Evolutionary conservation across 768 basidiomycete species (phyloP), one percentile per base, ranked within the genome.

Genomic region (Mycena latifolia): DNA sequence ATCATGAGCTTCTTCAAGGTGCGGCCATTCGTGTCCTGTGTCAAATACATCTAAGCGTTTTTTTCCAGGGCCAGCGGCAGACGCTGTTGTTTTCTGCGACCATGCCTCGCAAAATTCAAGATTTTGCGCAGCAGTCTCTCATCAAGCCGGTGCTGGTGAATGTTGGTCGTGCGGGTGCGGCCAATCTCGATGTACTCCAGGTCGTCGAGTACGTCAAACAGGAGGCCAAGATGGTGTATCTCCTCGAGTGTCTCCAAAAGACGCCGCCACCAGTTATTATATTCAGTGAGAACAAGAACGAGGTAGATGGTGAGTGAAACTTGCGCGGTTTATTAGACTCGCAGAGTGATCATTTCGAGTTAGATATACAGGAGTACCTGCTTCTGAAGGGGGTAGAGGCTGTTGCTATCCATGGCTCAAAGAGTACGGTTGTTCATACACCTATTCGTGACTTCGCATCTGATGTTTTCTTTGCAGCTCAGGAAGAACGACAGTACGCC

Each of bases 1-100:
- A 98, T 99, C 74, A 98, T 99, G 95, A 97, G 94, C 75, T 99
- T 95, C 79, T 99, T 99, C 86, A 96, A 93, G 83, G 96, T 94
- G 66, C 39, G 86, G 73, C 24, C 22, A 25, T 46, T 50, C 24
- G 22, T 45, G 29, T 29, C 58, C 50, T 54, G 27, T 17, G 31
- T 41, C 29, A 41, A 56, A 67, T 45, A 45, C 60, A 46, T 61
- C 61, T 65, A 46, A 41, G 55, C 4, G 27, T 61, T 66, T n/a
- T n/a, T n/a, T 22, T 64, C 20, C 72, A 98, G 94, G 88, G 92
- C 67, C 98, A 99, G 86, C 88, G 98, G 5, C 98, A 99, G 79
- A 99, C 98, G 0, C 84, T 99, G 5, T 84, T 99, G 31, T 99
- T 99, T 79, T 99, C 98, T 2, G 98, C 98, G 0, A 99, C 98